Conservation (phyloP, 495 filamentous ascomycete species). For the Staphylotrichum tortipilum region DNA sequence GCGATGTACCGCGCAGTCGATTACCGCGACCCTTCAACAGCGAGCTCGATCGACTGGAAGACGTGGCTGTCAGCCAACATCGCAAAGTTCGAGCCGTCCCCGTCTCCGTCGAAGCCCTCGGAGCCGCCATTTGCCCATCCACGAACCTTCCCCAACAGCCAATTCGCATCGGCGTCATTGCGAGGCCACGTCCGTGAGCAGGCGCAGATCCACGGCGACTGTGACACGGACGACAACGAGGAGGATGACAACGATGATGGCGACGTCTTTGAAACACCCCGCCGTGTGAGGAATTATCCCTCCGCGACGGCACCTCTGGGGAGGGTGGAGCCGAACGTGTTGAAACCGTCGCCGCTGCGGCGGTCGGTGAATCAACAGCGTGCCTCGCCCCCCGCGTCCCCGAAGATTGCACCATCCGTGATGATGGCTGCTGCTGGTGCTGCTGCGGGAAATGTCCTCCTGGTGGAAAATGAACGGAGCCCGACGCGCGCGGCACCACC, state of each 20-base stretch:
- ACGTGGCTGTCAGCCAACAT: slow-evolving; percentile 44
- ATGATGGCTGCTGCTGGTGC: too few species aligned
- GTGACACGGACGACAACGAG: slow-evolving; percentile 16
- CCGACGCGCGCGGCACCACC: too few species aligned
- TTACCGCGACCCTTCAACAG: slow-evolving; percentile 30
- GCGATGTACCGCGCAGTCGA: slow-evolving; percentile 18
- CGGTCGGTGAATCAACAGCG: background rate
- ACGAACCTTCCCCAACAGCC: slow-evolving; percentile 34
- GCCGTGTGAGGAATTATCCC: too few species aligned
- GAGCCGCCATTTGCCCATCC: slow-evolving; percentile 32
- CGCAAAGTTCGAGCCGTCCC: slow-evolving; percentile 37
- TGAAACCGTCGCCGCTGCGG: background rate
- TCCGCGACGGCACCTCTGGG: too few species aligned
- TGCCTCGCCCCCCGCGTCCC: background rate
- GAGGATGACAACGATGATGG: background rate
- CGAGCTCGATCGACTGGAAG: slow-evolving; percentile 47
- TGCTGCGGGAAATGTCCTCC: too few species aligned
- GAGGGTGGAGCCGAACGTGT: background rate
- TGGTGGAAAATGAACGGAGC: slow-evolving; percentile 5
- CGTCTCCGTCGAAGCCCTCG: slow-evolving; percentile 10
- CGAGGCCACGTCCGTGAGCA: slow-evolving; percentile 50
- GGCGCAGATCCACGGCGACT: slow-evolving; percentile 50
- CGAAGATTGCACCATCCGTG: too few species aligned
- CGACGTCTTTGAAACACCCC: background rate
- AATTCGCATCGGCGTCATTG: slow-evolving; percentile 32